A percentile compares a stretch with the other conserved stretches of the same genome.
Conservation (phyloP, 148 eudicot genomes). For the Arctostaphylos glauca region DNA sequence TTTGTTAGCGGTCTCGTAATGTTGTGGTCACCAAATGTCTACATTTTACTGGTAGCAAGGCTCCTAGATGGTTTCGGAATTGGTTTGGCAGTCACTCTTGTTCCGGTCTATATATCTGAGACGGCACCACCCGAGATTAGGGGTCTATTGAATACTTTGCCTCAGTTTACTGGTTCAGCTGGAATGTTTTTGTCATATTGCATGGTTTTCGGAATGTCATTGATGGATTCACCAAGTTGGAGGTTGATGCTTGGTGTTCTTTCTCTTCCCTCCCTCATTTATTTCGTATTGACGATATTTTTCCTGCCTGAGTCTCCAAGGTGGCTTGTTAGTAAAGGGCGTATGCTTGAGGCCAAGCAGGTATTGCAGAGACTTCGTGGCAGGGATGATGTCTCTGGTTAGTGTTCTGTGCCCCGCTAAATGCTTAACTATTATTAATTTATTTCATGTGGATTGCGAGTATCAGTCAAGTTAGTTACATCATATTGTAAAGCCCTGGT, state of each 20-base stretch:
- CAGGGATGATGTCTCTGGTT: constrained; percentile 78
- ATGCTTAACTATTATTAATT: not conserved
- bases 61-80: constrained; percentile 87
- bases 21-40: constrained; percentile 97
- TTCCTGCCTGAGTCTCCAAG: constrained; percentile 91
- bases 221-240: constrained; percentile 74
- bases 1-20: constrained; percentile 69
- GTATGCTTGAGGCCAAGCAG: constrained; percentile 72
- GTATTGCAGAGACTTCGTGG: constrained; percentile 82
- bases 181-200: constrained; percentile 88
- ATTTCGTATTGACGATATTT: constrained; percentile 55
- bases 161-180: constrained; percentile 80
- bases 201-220: constrained; percentile 86
- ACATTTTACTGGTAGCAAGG: constrained; percentile 75
- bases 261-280: constrained; percentile 71
- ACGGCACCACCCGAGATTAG: constrained; percentile 90
- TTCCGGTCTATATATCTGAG: constrained; percentile 86
- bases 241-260: constrained; percentile 86
- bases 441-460: not conserved
- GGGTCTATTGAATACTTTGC: constrained; percentile 76
- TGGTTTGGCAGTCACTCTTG: constrained; percentile 85
- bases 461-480: not conserved
- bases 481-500: not conserved
- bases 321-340: constrained; percentile 96
- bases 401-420: constrained; percentile 9